phyloP scores from a whole-genome alignment of 108 stramenopile genomes.

The Skeletonema potamos region DNA sequence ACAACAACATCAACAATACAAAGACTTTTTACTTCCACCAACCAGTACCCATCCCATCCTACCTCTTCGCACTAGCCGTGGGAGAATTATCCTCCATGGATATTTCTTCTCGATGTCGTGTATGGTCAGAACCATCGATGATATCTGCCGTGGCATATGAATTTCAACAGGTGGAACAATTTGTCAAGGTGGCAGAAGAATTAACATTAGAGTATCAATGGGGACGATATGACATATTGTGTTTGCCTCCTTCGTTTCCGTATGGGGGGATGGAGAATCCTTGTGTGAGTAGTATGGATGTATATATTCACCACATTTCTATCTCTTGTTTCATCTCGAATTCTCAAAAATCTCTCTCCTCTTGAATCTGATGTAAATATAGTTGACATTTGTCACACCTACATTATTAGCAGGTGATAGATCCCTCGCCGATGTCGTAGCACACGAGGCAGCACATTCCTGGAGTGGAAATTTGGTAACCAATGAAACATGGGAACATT shows the following conservation, averaged over 20 bases:
- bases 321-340: neutral
- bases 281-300: neutral
- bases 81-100: slow-evolving; percentile 81
- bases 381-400: slow-evolving; percentile 97
- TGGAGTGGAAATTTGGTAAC: slow-evolving; percentile 99
- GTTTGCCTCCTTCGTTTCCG: slow-evolving; percentile 95
- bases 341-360: neutral
- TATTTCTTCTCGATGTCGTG: slow-evolving; percentile 75
- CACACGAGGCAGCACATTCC: slow-evolving; percentile 88
- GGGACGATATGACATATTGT: slow-evolving; percentile 87
- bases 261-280: slow-evolving; percentile 95
- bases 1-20: neutral
- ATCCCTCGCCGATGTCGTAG: slow-evolving; percentile 95
- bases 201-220: slow-evolving; percentile 75
- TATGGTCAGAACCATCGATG: slow-evolving; percentile 94
- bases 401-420: slow-evolving; percentile 94
- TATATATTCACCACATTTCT: neutral
- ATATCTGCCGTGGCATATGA: slow-evolving; percentile 92
- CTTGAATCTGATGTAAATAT: no score
- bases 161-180: slow-evolving; percentile 93
- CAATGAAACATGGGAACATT: slow-evolving; percentile 89
- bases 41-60: slow-evolving; percentile 91
- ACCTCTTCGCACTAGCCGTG: slow-evolving; percentile 93
- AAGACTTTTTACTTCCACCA: slow-evolving; percentile 77
- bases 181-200: slow-evolving; percentile 86